Percentiles rank a stretch among this genome's conserved stretches.
Evolutionary conservation across 495 filamentous ascomycete species (phyloP).

Genomic region (Penicillium canariense): DNA sequence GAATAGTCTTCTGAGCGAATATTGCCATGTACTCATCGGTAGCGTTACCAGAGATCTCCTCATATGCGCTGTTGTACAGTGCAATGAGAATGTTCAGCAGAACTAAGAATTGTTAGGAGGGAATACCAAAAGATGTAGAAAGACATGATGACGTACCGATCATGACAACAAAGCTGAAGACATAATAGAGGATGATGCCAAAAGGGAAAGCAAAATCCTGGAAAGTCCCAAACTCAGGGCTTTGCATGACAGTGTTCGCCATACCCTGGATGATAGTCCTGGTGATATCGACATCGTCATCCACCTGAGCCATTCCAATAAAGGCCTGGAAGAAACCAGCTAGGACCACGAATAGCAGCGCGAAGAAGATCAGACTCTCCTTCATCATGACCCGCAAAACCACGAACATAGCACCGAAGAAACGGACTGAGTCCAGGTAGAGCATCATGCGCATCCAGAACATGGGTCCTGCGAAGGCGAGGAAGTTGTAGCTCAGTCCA

Average conservation of each 20-base stretch:
- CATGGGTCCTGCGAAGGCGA: slow-evolving; percentile 90
- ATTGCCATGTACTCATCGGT: slow-evolving; percentile 93
- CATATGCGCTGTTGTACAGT: slow-evolving; percentile 93
- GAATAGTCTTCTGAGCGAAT: slow-evolving; percentile 87
- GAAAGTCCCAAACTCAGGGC: slow-evolving; percentile 86
- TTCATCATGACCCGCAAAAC: slow-evolving; percentile 99
- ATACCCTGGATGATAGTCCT: slow-evolving; percentile 82
- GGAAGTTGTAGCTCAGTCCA: slow-evolving; percentile 83
- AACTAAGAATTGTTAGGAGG: slow-evolving; percentile 44
- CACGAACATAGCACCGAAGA: slow-evolving; percentile 97
- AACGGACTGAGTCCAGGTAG: slow-evolving; percentile 89
- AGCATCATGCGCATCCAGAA: slow-evolving; percentile 94
- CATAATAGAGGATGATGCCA: slow-evolving; percentile 87
- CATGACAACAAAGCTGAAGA: slow-evolving; percentile 98
- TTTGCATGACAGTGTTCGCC: slow-evolving; percentile 85
- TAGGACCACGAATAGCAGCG: slow-evolving; percentile 80
- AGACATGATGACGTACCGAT: slow-evolving; percentile 43
- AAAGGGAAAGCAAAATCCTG: slow-evolving; percentile 76
- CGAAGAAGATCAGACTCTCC: slow-evolving; percentile 96
- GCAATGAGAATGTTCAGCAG: slow-evolving; percentile 93
- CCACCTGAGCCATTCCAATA: slow-evolving; percentile 84
- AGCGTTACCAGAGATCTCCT: slow-evolving; percentile 92
- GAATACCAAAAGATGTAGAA: not conserved
- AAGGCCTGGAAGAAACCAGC: slow-evolving; percentile 94
- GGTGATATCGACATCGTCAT: slow-evolving; percentile 60